Conservation (phyloP, 495 filamentous ascomycete genomes). For the Parmelia sp. region DNA sequence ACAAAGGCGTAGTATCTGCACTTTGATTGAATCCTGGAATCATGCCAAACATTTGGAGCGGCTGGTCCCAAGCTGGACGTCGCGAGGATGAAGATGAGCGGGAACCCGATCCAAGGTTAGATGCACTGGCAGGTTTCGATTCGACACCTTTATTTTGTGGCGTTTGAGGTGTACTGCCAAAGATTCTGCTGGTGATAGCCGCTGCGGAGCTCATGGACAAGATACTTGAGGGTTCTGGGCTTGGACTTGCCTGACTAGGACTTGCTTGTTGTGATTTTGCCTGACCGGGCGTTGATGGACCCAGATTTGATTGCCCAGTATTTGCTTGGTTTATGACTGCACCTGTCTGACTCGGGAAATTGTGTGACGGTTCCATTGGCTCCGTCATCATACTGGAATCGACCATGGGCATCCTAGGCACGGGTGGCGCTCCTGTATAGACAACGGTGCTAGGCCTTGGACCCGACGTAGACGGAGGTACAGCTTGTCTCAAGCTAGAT, state of each 20-base stretch:
- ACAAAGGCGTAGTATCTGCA: conserved; percentile 25
- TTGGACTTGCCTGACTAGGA: background rate
- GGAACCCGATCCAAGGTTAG: conserved; percentile 17
- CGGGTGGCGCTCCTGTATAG: conserved; percentile 27
- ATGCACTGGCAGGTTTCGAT: conserved; percentile 6
- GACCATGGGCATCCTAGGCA: conserved; percentile 54
- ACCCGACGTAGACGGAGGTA: conserved; percentile 31
- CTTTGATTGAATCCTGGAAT: conserved; percentile 27
- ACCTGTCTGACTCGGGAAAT: conserved; percentile 16
- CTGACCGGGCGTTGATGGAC: no score
- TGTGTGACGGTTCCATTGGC: conserved; percentile 39
- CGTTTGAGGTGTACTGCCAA: conserved; percentile 11
- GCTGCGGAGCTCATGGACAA: conserved; percentile 36
- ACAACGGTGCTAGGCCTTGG: conserved; percentile 24
- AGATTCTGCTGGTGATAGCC: conserved; percentile 13
- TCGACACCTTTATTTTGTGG: conserved; percentile 16
- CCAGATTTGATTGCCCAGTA: background rate
- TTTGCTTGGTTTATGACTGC: background rate
- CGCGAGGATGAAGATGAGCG: conserved; percentile 21
- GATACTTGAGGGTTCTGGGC: conserved; percentile 26
- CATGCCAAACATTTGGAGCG: conserved; percentile 24
- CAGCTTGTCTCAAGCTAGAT: conserved; percentile 27
- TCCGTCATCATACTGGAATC: conserved; percentile 90
- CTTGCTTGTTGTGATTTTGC: background rate
- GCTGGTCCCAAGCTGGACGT: conserved; percentile 28